A percentile compares a stretch with the other conserved stretches of the same genome.
These are phyloP conservation scores for Penicillium brasilianum DNA, from an alignment of 2,329 filamentous ascomycete species.

Conservation along the genomic window DNA sequence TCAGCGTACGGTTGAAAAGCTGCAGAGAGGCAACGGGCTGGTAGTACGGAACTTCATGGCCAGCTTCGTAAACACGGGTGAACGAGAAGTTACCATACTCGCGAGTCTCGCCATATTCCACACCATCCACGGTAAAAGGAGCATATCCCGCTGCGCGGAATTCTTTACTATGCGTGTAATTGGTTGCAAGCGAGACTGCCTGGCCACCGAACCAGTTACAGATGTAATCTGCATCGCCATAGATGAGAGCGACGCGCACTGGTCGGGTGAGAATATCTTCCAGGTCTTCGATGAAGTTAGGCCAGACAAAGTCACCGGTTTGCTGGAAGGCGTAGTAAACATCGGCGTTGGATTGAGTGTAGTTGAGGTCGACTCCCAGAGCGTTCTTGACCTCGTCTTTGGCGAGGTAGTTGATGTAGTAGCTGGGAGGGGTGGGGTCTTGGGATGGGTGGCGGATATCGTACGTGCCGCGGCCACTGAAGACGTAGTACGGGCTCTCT, in stretches of 20 bases:
- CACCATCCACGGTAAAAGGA: slow-evolving; percentile 70
- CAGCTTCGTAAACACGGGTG: slow-evolving; percentile 68
- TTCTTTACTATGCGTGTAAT: slow-evolving; percentile 55
- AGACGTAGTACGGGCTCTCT: slow-evolving; percentile 61
- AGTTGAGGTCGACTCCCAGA: slow-evolving; percentile 68
- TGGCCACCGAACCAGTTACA: slow-evolving; percentile 73
- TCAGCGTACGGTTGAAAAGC: slow-evolving; percentile 65
- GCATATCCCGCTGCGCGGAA: slow-evolving; percentile 74
- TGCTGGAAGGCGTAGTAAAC: slow-evolving; percentile 57
- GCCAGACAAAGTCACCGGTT: slow-evolving; percentile 67
- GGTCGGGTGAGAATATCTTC: slow-evolving; percentile 64
- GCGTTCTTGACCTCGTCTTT: slow-evolving; percentile 61
- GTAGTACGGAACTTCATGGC: slow-evolving; percentile 64
- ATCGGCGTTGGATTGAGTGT: slow-evolving; percentile 52
- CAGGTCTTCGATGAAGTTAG: slow-evolving; percentile 63
- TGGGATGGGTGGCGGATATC: slow-evolving; percentile 63
- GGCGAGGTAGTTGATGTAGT: slow-evolving; percentile 70
- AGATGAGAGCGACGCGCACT: slow-evolving; percentile 73
- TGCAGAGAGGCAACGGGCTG: slow-evolving; percentile 65
- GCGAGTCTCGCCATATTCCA: slow-evolving; percentile 71
- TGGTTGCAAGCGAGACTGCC: slow-evolving; percentile 66
- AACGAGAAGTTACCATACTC: slow-evolving; percentile 78
- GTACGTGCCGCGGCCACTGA: slow-evolving; percentile 61
- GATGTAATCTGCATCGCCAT: slow-evolving; percentile 65
- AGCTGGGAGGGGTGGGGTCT: slow-evolving; percentile 67